phyloP scores from a whole-genome alignment of 2,329 filamentous ascomycete species.

The Colletotrichum navitas region DNA sequence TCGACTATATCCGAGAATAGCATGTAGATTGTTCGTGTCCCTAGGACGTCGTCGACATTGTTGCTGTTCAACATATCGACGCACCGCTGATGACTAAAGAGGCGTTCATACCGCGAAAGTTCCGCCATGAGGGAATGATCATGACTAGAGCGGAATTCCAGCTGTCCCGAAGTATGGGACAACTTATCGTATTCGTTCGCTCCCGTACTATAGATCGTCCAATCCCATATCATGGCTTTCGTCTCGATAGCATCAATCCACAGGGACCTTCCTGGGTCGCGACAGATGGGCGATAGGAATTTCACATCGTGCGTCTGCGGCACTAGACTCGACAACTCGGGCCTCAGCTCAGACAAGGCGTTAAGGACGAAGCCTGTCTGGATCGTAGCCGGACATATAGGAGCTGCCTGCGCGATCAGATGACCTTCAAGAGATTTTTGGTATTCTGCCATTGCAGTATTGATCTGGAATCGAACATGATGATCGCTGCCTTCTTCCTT shows the following conservation, averaged over 20 bases:
- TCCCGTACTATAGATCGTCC: neutral
- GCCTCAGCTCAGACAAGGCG: neutral
- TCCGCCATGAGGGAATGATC: neutral
- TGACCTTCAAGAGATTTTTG: neutral
- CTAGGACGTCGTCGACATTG: neutral
- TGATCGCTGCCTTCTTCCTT: neutral
- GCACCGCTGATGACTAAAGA: neutral
- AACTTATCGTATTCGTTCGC: neutral
- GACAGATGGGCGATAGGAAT: neutral
- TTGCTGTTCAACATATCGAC: neutral
- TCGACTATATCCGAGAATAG: neutral
- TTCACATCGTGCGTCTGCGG: conserved; percentile 1
- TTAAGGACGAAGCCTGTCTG: neutral
- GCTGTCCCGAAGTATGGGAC: neutral
- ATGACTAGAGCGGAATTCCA: neutral
- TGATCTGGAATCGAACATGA: neutral
- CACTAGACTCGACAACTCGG: neutral
- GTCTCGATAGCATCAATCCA: neutral
- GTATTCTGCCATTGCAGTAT: neutral
- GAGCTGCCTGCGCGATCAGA: neutral
- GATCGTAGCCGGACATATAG: neutral
- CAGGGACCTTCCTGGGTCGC: neutral
- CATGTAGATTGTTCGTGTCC: neutral
- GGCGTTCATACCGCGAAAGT: neutral
- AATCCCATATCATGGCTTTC: neutral